These are phyloP conservation scores for Ophiostoma sp. DNA, from an alignment of 2,329 filamentous ascomycete species.

Conservation along the genomic window DNA sequence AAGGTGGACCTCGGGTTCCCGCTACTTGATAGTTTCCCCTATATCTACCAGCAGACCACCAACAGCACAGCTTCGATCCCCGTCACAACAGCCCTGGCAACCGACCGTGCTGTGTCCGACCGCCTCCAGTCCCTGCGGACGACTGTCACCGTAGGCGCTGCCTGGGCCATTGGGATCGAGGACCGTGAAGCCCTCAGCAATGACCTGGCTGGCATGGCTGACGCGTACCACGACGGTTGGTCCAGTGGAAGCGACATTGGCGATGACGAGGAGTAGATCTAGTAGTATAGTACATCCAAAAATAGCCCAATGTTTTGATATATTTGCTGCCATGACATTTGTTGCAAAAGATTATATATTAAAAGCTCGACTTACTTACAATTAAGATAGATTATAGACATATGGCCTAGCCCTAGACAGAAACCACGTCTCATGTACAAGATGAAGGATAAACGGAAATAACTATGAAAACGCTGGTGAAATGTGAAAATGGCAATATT, in stretches of 20 bases:
- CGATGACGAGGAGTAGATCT: conserved; percentile 47
- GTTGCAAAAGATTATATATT: not conserved
- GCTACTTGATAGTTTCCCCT: conserved; percentile 75
- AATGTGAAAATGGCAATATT: no score
- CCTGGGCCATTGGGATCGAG: conserved; percentile 61
- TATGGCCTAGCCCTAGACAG: no score
- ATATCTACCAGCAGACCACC: conserved; percentile 55
- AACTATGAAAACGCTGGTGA: no score
- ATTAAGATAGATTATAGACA: no score
- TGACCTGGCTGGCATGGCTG: conserved; percentile 72
- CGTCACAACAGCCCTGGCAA: conserved; percentile 59
- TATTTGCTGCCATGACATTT: not conserved
- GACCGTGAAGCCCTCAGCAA: conserved; percentile 82
- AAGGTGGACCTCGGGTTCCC: conserved; percentile 60
- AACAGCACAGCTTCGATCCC: conserved; percentile 38
- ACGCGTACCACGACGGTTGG: conserved; percentile 87
- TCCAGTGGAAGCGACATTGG: conserved; percentile 67
- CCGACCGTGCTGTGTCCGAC: conserved; percentile 66
- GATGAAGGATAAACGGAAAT: not conserved
- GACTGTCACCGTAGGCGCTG: conserved; percentile 45
- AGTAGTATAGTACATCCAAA: no score
- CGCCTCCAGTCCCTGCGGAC: conserved; percentile 61
- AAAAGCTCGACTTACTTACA: no score
- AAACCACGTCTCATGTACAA: no score
- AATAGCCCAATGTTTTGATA: not conserved